Percentiles rank a stretch among this genome's conserved stretches.
These are phyloP conservation scores for Nephelium lappaceum DNA, from an alignment of 345 rosid genomes.

Conservation along the genomic window DNA sequence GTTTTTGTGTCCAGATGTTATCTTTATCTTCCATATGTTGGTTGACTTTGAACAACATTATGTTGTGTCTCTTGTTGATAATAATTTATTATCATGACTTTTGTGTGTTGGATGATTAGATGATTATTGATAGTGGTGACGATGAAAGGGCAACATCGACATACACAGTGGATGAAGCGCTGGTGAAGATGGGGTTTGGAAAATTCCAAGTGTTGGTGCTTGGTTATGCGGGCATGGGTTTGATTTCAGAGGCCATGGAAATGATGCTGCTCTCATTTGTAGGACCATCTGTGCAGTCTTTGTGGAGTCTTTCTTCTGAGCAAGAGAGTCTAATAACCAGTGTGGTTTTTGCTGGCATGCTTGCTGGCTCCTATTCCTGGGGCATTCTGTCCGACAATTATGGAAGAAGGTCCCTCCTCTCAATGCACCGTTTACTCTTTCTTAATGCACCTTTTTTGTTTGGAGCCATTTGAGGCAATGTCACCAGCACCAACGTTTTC, in stretches of 20 bases:
- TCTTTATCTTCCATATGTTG: not conserved
- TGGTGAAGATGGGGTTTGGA: slow-evolving; percentile 76
- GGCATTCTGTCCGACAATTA: slow-evolving; percentile 79
- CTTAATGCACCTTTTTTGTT: no score
- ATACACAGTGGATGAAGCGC: slow-evolving; percentile 89
- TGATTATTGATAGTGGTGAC: slow-evolving; percentile 36
- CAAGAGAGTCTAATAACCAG: slow-evolving; percentile 76
- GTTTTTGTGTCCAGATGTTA: not conserved
- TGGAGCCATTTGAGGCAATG: not conserved
- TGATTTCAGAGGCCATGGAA: slow-evolving; percentile 95
- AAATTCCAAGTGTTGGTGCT: slow-evolving; percentile 72
- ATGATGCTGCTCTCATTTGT: slow-evolving; percentile 92
- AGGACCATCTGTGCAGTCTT: slow-evolving; percentile 76
- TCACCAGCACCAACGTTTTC: not conserved
- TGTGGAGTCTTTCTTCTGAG: slow-evolving; percentile 71
- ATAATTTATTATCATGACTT: not conserved
- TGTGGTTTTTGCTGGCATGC: slow-evolving; percentile 87
- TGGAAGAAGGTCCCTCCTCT: slow-evolving; percentile 69
- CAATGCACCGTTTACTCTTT: not conserved
- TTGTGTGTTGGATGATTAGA: slow-evolving; percentile 6
- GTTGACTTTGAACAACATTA: not conserved
- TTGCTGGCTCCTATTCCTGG: slow-evolving; percentile 88
- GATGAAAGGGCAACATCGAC: slow-evolving; percentile 30
- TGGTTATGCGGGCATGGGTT: slow-evolving; percentile 90
- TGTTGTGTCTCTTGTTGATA: not conserved